These are phyloP conservation scores for Lipomyces chichibuensis DNA, from an alignment of 805 yeast species.

Conservation along the genomic window DNA sequence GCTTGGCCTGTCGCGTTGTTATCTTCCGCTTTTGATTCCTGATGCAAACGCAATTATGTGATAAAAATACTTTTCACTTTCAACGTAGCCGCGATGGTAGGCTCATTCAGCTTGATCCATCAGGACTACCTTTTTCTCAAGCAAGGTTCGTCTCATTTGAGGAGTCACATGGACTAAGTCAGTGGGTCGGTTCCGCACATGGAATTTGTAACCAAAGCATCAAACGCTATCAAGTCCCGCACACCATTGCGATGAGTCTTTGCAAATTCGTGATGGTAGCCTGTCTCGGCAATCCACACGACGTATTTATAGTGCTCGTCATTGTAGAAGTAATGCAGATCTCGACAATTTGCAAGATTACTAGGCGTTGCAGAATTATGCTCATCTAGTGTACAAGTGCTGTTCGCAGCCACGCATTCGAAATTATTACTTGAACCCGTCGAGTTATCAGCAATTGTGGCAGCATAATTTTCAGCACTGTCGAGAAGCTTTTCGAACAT, in stretches of 20 bases:
- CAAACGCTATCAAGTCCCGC: not conserved
- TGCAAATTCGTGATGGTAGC: not conserved
- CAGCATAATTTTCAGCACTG: not conserved
- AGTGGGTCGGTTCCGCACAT: not conserved
- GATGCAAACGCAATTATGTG: not conserved
- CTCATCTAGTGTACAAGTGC: not conserved
- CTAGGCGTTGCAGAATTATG: not conserved
- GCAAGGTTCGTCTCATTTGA: not conserved
- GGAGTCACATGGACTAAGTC: not conserved
- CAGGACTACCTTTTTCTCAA: not conserved
- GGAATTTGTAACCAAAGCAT: not conserved
- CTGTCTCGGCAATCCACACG: not conserved
- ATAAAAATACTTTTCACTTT: not conserved
- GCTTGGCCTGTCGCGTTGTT: not conserved
- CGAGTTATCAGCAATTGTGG: not conserved
- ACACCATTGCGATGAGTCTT: not conserved
- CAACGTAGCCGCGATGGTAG: not conserved
- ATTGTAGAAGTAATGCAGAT: not conserved
- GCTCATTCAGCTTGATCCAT: not conserved
- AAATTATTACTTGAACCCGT: not conserved
- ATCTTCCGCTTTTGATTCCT: not conserved
- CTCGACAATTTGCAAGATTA: not conserved
- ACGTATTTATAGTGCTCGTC: not conserved
- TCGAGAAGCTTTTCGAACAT: not conserved
- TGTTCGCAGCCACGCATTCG: not conserved